Evolutionary conservation across 345 rosid genomes (phyloP), one percentile per base, ranked within the genome.

Genomic region (Diplotaxis tenuifolia): DNA sequence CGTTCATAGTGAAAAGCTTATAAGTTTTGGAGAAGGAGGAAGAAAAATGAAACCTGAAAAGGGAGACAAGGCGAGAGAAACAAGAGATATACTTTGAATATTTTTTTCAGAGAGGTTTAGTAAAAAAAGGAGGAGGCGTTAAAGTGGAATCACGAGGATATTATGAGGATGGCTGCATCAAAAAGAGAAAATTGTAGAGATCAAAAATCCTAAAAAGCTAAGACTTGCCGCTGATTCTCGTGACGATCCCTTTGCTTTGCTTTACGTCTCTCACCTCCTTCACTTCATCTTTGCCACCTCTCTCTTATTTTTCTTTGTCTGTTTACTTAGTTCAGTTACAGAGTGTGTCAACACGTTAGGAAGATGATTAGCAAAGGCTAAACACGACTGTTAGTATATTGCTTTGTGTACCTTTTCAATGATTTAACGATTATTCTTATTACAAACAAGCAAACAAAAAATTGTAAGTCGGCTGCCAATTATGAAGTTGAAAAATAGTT

Each of bases 51-150:
- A 49, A 55, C 66, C 65, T 64, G 7, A 56, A 40, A 52, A 63
- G 75, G 75, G 75, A 76, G 71, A 76, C 74, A 76, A 75, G 67
- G 79, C 70, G 60, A 69, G 74, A 75, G 74, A 75, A 69, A 62
- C 74, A 50, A n/a, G 6, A 70, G 38, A 69, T 62, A 61, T 32
- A 20, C 68, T 62, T 45, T 31, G 75, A 62, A 70, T 70, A 62
- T 61, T 11, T 53, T 45, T n/a, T 7, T 5, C 14, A 36, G 14
- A 62, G 73, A 59, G 71, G 32, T 63, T 53, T 20, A 36, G 4
- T 1, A 25, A 40, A 14, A 40, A 4, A 27, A 58, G 62, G 68
- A 61, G 78, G 79, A 62, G 79, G 79, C 75, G 65, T 69, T 76
- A 64, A 76, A 70, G 71, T 20, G 75, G 75, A 76, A 70, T 75